Conservation (phyloP, 352 stramenopile species). For the Pythium phragmiticola region DNA sequence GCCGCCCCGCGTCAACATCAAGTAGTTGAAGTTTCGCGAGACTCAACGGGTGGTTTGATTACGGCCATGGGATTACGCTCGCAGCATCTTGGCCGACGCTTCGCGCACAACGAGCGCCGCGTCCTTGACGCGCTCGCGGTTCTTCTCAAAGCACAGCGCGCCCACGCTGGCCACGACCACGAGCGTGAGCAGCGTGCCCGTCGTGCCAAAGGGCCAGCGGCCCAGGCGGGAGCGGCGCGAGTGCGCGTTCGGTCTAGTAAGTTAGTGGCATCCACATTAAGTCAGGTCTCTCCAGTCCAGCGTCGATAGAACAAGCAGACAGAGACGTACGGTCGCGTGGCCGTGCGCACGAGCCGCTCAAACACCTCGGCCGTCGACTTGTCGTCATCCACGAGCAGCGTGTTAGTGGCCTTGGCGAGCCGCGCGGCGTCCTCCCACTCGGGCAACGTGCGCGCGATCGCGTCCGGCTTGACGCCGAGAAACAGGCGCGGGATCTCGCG, state of each 20-base stretch:
- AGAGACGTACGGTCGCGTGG: conserved; percentile 27
- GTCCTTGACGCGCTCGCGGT: conserved; percentile 4
- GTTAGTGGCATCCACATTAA: not conserved
- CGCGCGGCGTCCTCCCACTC: conserved; percentile 22
- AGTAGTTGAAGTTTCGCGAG: not conserved
- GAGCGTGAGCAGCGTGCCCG: conserved; percentile 9
- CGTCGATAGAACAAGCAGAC: not conserved
- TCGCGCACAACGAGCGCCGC: conserved; percentile 7
- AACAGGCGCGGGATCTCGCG: conserved; percentile 56
- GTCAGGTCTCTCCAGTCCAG: not conserved
- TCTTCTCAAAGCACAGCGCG: conserved; percentile 11
- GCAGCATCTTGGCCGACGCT: conserved; percentile 5
- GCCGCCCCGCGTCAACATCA: not conserved
- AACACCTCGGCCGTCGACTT: conserved; percentile 44
- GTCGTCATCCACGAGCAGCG: conserved; percentile 22
- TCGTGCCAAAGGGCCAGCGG: not conserved
- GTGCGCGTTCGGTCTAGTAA: conserved; percentile 16
- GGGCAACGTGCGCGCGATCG: not conserved
- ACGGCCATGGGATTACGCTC: conserved; percentile 23
- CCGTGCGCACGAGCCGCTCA: conserved; percentile 22
- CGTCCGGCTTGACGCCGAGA: conserved; percentile 45
- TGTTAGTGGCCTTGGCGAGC: conserved; percentile 6
- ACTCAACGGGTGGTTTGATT: not conserved
- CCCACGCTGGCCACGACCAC: conserved; percentile 4
- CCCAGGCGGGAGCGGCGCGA: conserved; percentile 2